Percentiles rank a stretch among this genome's conserved stretches.
phyloP scores from a whole-genome alignment of 441 rosid species.

The Croton laevigatus region DNA sequence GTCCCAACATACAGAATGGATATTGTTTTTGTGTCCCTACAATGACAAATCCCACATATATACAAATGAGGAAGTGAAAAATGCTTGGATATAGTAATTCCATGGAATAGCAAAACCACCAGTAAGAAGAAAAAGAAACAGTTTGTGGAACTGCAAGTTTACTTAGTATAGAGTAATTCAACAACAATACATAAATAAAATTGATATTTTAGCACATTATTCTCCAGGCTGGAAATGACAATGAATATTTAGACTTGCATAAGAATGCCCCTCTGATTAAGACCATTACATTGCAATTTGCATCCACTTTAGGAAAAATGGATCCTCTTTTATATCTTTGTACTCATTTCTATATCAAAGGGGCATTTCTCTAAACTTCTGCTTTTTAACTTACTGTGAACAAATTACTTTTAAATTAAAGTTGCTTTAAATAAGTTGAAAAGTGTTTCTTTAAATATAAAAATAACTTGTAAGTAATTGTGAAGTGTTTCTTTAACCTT shows the following conservation, averaged over 20 bases:
- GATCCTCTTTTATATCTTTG: no score
- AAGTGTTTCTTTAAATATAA: no score
- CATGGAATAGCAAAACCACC: neutral
- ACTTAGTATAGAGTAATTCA: neutral
- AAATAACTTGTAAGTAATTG: no score
- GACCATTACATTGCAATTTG: neutral
- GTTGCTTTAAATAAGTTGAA: no score
- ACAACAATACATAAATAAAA: neutral
- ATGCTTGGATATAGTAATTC: neutral
- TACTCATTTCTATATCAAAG: no score
- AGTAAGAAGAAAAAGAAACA: neutral
- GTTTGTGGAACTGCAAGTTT: neutral
- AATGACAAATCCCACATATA: neutral
- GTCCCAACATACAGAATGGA: slow-evolving; percentile 66
- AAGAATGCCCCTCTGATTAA: neutral
- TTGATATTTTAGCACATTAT: neutral
- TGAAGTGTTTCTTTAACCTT: no score
- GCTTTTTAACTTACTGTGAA: no score
- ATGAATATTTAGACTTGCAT: neutral
- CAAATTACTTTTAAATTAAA: no score
- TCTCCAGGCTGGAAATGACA: neutral
- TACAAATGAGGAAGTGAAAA: neutral
- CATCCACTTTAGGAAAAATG: neutral
- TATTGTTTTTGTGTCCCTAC: slow-evolving; percentile 54
- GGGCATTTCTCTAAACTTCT: no score